Evolutionary conservation across 2,329 filamentous ascomycete species (phyloP), one percentile per base, ranked within the genome.

Genomic region (Paracoccidioides brasiliensis): DNA sequence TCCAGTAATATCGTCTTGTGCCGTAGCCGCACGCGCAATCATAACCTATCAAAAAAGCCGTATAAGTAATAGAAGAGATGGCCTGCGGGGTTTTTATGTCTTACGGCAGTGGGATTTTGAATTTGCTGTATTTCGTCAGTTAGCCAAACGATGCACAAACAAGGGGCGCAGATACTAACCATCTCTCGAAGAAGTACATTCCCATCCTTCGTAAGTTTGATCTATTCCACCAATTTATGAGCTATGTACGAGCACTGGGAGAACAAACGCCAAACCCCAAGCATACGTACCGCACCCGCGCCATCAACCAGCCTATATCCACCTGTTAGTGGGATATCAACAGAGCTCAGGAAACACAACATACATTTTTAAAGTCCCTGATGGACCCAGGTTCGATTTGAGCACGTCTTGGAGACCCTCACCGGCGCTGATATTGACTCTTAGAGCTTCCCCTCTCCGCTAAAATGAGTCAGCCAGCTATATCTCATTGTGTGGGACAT

Each of bases 171-270:
- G 55, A 61, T 44, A 68, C 73, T 55, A 64, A 80, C 74, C 81
- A 84, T 84, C 69, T 84, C 81, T 66, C 80, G 79, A 64, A 85
- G 67, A 62, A 85, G 78, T 58, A 97, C 91, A 67, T 95, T 96
- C 70, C 93, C 93, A 75, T 98, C 93, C 74, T 98, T 98, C 65
- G 93, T 98, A 70, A 98, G 81, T 77, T 98, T 98, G 77, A 98
- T 98, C 83, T 93, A 53, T 55, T 46, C 38, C 37, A 38, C 14
- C 42, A 38, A 43, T 33, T 14, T 40, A 64, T 69, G 59, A 64
- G 65, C 22, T 57, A 59, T 35, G 61, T 57, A 8, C 58, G 22
- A 32, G 58, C 52, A 61, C 65, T 60, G 65, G 55, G 52, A 42
- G 55, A 52, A 55, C 30, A 33, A 6, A 22, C 57, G 15, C 50